Evolutionary conservation across 116 monocot genomes (phyloP).

Genomic region (Iris pallida): DNA sequence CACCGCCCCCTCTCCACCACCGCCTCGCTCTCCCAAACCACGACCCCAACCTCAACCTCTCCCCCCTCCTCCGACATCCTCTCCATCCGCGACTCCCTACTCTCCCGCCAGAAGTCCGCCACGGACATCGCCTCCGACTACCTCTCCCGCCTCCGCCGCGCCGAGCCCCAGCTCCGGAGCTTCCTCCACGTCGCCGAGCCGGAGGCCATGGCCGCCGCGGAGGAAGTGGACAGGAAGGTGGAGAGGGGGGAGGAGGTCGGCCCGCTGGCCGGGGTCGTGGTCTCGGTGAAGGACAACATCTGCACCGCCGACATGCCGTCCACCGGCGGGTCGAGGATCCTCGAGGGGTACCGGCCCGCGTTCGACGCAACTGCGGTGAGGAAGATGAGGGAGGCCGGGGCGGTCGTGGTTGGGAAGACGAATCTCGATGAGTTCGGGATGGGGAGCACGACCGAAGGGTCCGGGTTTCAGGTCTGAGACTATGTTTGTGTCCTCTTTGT

Average conservation of each 20-base stretch:
- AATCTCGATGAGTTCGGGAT: conserved; percentile 98
- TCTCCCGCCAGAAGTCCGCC: conserved; percentile 45
- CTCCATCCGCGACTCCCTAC: conserved; percentile 67
- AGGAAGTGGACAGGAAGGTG: conserved; percentile 50
- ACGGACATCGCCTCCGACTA: conserved; percentile 39
- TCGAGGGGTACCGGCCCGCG: conserved; percentile 80
- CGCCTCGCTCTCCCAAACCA: conserved; percentile 3
- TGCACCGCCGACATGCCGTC: conserved; percentile 89
- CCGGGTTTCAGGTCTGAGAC: conserved; percentile 82
- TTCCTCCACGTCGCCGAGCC: conserved; percentile 75
- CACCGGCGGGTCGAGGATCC: conserved; percentile 82
- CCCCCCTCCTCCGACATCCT: conserved; percentile 49
- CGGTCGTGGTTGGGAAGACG: conserved; percentile 86
- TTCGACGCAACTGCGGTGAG: conserved; percentile 81
- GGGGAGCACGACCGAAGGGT: conserved; percentile 91
- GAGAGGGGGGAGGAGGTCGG: conserved; percentile 57
- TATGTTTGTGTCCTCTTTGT: too few species aligned
- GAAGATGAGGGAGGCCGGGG: conserved; percentile 59
- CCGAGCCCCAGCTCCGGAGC: conserved; percentile 66
- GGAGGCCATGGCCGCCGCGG: conserved; percentile 45
- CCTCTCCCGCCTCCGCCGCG: conserved; percentile 47
- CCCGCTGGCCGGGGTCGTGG: conserved; percentile 71
- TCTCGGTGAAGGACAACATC: conserved; percentile 92
- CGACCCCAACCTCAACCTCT: background rate
- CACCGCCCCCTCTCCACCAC: conserved; percentile 9